These are phyloP conservation scores for Colletotrichum abscissum DNA, from an alignment of 2,329 filamentous ascomycete genomes.

Conservation along the genomic window DNA sequence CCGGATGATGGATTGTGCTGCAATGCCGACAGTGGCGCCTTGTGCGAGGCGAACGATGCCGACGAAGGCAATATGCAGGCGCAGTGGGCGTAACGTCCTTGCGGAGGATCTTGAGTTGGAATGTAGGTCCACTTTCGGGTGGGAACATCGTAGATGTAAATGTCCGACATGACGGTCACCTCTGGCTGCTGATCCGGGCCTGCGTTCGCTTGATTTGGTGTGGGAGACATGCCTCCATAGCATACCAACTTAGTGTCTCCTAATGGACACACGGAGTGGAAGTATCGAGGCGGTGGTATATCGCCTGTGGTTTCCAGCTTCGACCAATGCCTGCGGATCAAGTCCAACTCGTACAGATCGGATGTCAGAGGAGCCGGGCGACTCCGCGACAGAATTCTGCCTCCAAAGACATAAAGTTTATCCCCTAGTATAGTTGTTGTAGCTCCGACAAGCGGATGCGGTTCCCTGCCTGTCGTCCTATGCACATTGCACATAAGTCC, in stretches of 20 bases:
- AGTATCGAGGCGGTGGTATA: slow-evolving; percentile 90
- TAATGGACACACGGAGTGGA: slow-evolving; percentile 93
- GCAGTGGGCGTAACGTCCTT: slow-evolving; percentile 96
- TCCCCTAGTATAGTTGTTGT: slow-evolving; percentile 96
- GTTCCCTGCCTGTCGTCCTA: slow-evolving; percentile 90
- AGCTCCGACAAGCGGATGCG: slow-evolving; percentile 90
- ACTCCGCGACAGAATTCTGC: slow-evolving; percentile 85
- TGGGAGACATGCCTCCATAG: slow-evolving; percentile 97
- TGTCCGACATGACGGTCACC: slow-evolving; percentile 97
- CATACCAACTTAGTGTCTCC: slow-evolving; percentile 97
- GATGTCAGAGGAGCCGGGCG: slow-evolving; percentile 84
- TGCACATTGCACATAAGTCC: slow-evolving; percentile 79
- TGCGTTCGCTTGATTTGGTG: slow-evolving; percentile 58
- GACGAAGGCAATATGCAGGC: slow-evolving; percentile 91
- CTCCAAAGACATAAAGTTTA: slow-evolving; percentile 96
- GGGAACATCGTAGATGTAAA: slow-evolving; percentile 92
- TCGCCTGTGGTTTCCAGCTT: slow-evolving; percentile 88
- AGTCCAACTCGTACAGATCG: slow-evolving; percentile 92
- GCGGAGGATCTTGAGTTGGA: slow-evolving; percentile 82
- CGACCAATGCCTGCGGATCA: slow-evolving; percentile 92
- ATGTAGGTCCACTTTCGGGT: slow-evolving; percentile 88
- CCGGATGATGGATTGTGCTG: slow-evolving; percentile 87
- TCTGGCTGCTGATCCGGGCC: slow-evolving; percentile 79
- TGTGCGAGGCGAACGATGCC: slow-evolving; percentile 85
- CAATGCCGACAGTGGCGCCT: slow-evolving; percentile 85